Conservation (phyloP, 2,329 filamentous ascomycete genomes). For the Akanthomyces lecanii region DNA sequence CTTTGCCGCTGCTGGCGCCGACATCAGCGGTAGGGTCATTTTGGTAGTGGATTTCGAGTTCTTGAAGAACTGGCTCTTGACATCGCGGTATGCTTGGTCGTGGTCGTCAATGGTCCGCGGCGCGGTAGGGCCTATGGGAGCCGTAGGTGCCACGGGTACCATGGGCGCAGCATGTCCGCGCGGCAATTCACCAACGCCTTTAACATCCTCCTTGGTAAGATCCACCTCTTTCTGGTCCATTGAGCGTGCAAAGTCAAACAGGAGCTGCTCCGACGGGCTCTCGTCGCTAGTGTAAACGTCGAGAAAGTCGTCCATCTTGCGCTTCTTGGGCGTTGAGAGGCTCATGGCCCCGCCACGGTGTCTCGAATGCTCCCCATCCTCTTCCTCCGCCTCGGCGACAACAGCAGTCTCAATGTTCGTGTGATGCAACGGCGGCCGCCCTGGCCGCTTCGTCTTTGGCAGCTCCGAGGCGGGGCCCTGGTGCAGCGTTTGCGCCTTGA, state of each 20-base stretch:
- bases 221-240: not conserved
- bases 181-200: not conserved
- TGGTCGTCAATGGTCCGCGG: not conserved
- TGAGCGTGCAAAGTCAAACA: conserved; percentile 7
- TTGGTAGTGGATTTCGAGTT: not conserved
- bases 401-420: conserved; percentile 29
- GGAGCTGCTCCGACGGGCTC: conserved; percentile 27
- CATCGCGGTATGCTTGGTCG: not conserved
- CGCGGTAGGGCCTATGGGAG: not conserved
- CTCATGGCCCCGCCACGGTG: conserved; percentile 32
- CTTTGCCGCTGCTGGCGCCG: not conserved
- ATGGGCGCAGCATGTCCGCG: not conserved
- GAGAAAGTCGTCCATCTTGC: conserved; percentile 20
- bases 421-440: not conserved
- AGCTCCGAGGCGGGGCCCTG: not conserved
- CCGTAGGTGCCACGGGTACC: not conserved
- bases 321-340: conserved; percentile 34
- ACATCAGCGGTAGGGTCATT: not conserved
- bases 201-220: not conserved
- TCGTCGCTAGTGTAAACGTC: conserved; percentile 19
- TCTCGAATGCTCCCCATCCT: conserved; percentile 21
- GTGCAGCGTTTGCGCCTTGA: not conserved
- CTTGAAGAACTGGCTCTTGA: not conserved
- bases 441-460: not conserved
- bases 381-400: conserved; percentile 26